Evolutionary conservation across 192 early-diverging fungal species (phyloP).

Genomic region (Coemansia sp.): DNA sequence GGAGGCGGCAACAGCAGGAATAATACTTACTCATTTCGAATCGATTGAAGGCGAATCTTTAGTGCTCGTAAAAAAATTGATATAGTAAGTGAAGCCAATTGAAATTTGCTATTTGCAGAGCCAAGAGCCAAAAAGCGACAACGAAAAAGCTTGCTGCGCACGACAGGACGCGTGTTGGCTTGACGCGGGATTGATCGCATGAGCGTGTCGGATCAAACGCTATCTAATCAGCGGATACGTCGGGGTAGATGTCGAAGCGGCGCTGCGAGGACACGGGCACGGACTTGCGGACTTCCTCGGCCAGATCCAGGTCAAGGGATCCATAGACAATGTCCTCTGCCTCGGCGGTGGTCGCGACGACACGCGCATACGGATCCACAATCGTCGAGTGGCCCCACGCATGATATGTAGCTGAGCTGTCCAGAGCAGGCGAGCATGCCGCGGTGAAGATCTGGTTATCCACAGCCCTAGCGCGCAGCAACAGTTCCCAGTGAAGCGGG

Average conservation of each 20-base stretch:
- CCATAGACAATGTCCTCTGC: slow-evolving; percentile 81
- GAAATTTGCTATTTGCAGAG: background rate
- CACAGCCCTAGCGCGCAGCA: slow-evolving; percentile 81
- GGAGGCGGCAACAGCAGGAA: background rate
- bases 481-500: slow-evolving; percentile 93
- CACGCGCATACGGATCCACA: slow-evolving; percentile 79
- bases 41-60: background rate
- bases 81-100: background rate
- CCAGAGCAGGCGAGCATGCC: slow-evolving; percentile 95
- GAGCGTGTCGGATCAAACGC: background rate
- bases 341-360: slow-evolving; percentile 77
- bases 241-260: slow-evolving; percentile 88
- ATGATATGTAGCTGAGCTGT: slow-evolving; percentile 70
- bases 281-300: slow-evolving; percentile 66
- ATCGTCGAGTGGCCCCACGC: slow-evolving; percentile 96
- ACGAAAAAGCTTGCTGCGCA: slow-evolving; percentile 7
- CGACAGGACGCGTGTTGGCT: background rate
- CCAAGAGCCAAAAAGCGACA: background rate
- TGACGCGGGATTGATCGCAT: background rate
- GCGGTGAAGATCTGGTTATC: slow-evolving; percentile 96
- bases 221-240: slow-evolving; percentile 55
- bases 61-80: background rate
- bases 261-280: slow-evolving; percentile 85
- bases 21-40: slow-evolving; percentile 15
- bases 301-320: slow-evolving; percentile 63